phyloP scores from a whole-genome alignment of 768 basidiomycete species.

The Boletus rex-veris region DNA sequence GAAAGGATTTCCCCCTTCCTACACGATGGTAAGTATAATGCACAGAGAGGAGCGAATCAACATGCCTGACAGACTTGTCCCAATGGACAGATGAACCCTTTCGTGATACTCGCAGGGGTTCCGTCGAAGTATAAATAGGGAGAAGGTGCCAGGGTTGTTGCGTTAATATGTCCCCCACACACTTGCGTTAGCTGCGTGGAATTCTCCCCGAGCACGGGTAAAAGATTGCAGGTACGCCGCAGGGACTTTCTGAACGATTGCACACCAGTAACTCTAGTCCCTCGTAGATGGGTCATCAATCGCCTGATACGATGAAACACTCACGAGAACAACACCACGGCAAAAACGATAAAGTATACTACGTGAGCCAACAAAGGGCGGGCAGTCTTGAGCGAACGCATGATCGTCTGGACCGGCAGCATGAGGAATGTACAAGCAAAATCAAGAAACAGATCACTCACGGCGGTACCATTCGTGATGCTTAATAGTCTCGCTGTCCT shows the following conservation, averaged over 20 bases:
- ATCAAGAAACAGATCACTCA: conserved; percentile 34
- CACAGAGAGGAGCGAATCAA: background rate
- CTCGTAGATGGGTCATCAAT: background rate
- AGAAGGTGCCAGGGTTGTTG: conserved; percentile 43
- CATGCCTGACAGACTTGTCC: conserved; percentile 78
- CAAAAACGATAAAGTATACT: conserved; percentile 87
- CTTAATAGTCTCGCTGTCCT: conserved; percentile 78
- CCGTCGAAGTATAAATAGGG: conserved; percentile 43
- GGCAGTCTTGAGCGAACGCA: conserved; percentile 88
- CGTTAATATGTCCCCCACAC: conserved; percentile 82
- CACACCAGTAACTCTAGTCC: conserved; percentile 75
- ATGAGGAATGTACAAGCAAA: conserved; percentile 7
- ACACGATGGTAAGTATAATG: background rate
- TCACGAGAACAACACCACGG: conserved; percentile 83
- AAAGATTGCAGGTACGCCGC: conserved; percentile 59
- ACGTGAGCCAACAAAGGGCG: conserved; percentile 84
- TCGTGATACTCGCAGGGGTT: conserved; percentile 39
- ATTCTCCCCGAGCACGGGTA: conserved; percentile 50
- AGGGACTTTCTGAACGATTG: conserved; percentile 89
- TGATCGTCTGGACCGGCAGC: conserved; percentile 56
- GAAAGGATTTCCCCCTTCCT: conserved; percentile 68
- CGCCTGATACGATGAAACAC: conserved; percentile 18
- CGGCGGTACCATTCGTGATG: conserved; percentile 91
- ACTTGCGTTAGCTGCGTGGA: conserved; percentile 49
- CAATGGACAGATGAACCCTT: conserved; percentile 88